Percentiles rank a stretch among this genome's conserved stretches.
Evolutionary conservation across 2,329 filamentous ascomycete species (phyloP).

Genomic region (Trichoderma citrinoviride): DNA sequence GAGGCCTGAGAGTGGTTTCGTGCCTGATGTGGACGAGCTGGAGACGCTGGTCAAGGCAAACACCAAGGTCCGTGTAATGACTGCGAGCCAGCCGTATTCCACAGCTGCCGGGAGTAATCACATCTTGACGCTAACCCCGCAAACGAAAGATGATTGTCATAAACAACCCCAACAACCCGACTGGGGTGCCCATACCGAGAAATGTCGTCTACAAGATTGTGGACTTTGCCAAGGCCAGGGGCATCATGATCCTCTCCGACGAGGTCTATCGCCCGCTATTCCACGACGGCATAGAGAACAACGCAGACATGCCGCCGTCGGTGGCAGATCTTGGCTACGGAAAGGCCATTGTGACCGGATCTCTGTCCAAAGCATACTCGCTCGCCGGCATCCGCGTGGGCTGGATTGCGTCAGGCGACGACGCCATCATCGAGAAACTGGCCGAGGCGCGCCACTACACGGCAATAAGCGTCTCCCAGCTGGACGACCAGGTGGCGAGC

Average conservation of each 20-base stretch:
- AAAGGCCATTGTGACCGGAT: constrained; percentile 70
- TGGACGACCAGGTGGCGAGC: constrained; percentile 75
- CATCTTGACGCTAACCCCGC: constrained; percentile 51
- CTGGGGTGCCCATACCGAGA: constrained; percentile 66
- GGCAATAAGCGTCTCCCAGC: constrained; percentile 77
- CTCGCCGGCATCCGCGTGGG: constrained; percentile 78
- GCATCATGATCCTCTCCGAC: constrained; percentile 68
- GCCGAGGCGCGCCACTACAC: constrained; percentile 74
- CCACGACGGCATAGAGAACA: constrained; percentile 50
- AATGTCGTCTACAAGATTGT: constrained; percentile 60
- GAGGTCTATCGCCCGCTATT: constrained; percentile 85
- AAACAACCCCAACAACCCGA: constrained; percentile 83
- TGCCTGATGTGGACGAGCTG: constrained; percentile 65
- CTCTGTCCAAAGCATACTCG: constrained; percentile 82
- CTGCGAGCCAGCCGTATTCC: background rate
- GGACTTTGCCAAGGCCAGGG: constrained; percentile 58
- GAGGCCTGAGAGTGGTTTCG: constrained; percentile 60
- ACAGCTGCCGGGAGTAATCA: background rate
- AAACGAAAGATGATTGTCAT: constrained; percentile 51
- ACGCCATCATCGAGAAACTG: constrained; percentile 59
- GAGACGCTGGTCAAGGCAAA: constrained; percentile 62
- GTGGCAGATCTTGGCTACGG: constrained; percentile 69
- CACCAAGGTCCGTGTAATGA: constrained; percentile 57
- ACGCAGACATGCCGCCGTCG: constrained; percentile 54
- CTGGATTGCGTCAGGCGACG: constrained; percentile 72